phyloP scores from a whole-genome alignment of 2,329 filamentous ascomycete genomes.

The Xylaria sp. region DNA sequence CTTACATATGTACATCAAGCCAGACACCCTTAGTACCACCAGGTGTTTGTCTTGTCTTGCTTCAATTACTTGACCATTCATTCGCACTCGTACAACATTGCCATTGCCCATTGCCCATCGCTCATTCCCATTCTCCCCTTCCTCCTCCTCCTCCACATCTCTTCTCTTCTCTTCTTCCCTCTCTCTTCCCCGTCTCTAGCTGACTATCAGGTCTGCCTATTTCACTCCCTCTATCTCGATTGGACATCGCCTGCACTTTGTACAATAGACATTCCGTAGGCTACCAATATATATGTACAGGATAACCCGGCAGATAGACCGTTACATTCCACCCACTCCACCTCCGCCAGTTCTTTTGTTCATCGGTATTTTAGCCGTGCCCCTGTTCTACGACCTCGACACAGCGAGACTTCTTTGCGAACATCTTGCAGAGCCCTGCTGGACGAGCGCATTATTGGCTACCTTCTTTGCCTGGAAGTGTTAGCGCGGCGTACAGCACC shows the following conservation, averaged over 20 bases:
- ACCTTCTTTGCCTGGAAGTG: slow-evolving; percentile 3
- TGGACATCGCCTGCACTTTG: slow-evolving; percentile 11
- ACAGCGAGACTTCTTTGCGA: neutral
- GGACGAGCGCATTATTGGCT: slow-evolving; percentile 4
- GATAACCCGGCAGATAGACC: slow-evolving; percentile 12
- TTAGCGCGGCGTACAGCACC: neutral
- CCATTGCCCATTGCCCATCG: neutral
- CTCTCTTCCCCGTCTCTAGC: no score
- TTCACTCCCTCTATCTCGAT: neutral
- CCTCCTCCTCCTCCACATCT: neutral
- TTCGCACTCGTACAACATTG: neutral
- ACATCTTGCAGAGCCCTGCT: neutral
- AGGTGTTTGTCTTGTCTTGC: neutral
- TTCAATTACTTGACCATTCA: neutral
- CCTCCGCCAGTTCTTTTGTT: neutral
- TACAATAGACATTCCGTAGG: neutral
- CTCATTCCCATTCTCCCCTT: neutral
- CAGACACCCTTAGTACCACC: neutral
- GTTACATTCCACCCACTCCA: neutral
- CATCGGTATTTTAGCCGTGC: slow-evolving; percentile 22
- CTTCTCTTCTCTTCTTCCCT: neutral
- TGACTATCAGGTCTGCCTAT: neutral
- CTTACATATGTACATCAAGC: neutral
- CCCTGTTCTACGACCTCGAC: slow-evolving; percentile 1
- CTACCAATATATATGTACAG: neutral